A percentile compares a stretch with the other conserved stretches of the same genome.
These are phyloP conservation scores for Wickerhamiella slavikovae DNA, from an alignment of 805 yeast genomes.

Conservation along the genomic window DNA sequence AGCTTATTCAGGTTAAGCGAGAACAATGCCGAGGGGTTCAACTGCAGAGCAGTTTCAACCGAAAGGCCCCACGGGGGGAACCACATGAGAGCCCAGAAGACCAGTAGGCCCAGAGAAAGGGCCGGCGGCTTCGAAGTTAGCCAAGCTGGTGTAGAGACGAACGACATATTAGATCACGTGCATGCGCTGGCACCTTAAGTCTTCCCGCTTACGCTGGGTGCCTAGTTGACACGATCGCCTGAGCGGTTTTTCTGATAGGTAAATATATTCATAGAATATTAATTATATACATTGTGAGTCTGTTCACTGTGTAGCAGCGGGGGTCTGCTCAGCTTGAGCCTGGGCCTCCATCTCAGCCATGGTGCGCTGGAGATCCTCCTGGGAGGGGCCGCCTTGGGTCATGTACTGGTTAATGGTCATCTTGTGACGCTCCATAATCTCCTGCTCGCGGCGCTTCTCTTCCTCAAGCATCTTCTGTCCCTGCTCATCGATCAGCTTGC, in stretches of 20 bases:
- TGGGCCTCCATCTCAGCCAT: slow-evolving; percentile 7
- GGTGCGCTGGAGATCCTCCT: slow-evolving; percentile 17
- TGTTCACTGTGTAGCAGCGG: too few relatives aligned
- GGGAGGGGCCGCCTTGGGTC: slow-evolving; percentile 35
- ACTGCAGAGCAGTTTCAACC: slow-evolving; percentile 23
- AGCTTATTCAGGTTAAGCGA: slow-evolving; percentile 28
- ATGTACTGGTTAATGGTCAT: slow-evolving; percentile 69
- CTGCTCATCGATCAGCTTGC: slow-evolving; percentile 69
- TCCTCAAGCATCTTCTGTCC: slow-evolving; percentile 31
- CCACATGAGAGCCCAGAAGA: slow-evolving; percentile 31
- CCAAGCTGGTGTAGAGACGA: not conserved
- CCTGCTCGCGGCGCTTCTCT: slow-evolving; percentile 32
- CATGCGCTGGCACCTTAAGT: too few relatives aligned
- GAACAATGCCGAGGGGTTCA: slow-evolving; percentile 36
- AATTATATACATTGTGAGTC: too few relatives aligned
- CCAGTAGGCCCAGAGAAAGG: slow-evolving; percentile 36
- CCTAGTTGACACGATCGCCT: too few relatives aligned
- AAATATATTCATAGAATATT: too few relatives aligned
- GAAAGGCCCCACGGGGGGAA: slow-evolving; percentile 17
- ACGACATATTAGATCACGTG: too few relatives aligned
- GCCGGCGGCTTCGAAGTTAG: slow-evolving; percentile 28
- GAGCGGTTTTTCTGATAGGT: too few relatives aligned
- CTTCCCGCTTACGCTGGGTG: too few relatives aligned
- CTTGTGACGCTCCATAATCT: slow-evolving; percentile 63
- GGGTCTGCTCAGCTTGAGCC: too few relatives aligned